phyloP scores from a whole-genome alignment of 1,284 basidiomycete genomes.

The Xerocomus amazonicus region DNA sequence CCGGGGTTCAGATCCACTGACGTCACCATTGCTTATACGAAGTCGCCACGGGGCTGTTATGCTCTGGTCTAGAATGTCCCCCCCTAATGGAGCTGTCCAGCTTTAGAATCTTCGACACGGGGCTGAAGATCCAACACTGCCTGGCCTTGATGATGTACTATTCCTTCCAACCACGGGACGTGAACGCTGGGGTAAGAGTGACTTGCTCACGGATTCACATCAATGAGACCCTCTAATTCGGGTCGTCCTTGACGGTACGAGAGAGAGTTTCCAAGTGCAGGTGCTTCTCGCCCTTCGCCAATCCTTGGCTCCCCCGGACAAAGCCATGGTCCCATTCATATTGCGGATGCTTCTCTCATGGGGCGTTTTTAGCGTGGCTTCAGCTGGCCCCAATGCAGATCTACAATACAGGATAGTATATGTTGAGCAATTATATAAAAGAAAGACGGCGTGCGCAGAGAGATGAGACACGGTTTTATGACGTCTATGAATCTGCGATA shows the following conservation, averaged over 20 bases:
- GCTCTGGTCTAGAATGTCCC: not conserved
- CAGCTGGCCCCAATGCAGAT: constrained; percentile 1
- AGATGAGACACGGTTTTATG: no score
- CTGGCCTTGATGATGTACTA: not conserved
- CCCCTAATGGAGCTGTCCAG: no score
- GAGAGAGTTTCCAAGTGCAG: not conserved
- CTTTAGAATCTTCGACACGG: no score
- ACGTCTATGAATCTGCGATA: no score
- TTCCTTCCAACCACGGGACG: not conserved
- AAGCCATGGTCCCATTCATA: not conserved
- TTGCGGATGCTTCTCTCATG: constrained; percentile 1
- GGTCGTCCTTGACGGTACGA: not conserved
- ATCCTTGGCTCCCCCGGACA: not conserved
- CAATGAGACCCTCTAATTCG: not conserved
- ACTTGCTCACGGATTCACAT: not conserved
- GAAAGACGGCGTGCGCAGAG: no score
- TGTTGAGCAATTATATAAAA: no score
- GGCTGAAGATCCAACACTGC: not conserved
- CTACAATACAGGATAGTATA: no score
- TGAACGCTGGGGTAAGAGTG: constrained; percentile 1
- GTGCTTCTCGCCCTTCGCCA: not conserved
- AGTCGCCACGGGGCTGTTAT: not conserved
- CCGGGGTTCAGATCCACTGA: not conserved
- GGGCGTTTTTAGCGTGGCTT: constrained; percentile 1
- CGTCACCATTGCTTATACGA: not conserved